A percentile compares a stretch with the other conserved stretches of the same genome.
These are phyloP conservation scores for Pelargonium australe DNA, from an alignment of 441 rosid genomes.

Conservation along the genomic window DNA sequence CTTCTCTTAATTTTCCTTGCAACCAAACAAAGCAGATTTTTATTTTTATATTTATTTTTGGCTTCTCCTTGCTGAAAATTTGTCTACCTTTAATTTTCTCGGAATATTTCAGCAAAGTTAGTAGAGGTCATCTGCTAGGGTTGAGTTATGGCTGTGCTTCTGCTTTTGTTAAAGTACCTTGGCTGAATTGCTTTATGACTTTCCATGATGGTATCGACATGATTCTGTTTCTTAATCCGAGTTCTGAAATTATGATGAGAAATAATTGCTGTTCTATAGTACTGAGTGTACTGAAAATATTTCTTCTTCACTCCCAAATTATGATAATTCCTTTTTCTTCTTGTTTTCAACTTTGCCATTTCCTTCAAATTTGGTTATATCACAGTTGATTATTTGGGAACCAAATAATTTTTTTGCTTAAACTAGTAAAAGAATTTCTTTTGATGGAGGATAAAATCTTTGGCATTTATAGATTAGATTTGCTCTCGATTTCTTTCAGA, in stretches of 20 bases:
- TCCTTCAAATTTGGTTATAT: conserved; percentile 5
- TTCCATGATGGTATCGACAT: conserved; percentile 33
- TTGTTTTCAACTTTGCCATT: conserved; percentile 14
- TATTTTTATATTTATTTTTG: not conserved
- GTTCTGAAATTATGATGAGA: conserved; percentile 27
- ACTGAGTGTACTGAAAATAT: conserved; percentile 11
- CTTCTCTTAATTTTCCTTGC: conserved; percentile 15
- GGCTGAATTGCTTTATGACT: conserved; percentile 29
- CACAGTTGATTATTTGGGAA: not conserved
- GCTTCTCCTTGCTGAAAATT: conserved; percentile 1
- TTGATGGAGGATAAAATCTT: not conserved
- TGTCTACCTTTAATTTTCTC: not conserved
- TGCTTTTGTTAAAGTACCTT: conserved; percentile 32
- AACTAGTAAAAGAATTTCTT: conserved; percentile 1
- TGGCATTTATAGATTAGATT: not conserved
- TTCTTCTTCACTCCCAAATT: not conserved
- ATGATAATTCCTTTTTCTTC: not conserved
- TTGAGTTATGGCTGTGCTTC: conserved; percentile 24
- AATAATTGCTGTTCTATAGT: conserved; percentile 27
- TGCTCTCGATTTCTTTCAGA: not conserved
- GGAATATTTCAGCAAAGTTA: conserved; percentile 18
- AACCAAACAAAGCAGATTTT: conserved; percentile 16
- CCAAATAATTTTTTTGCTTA: not conserved
- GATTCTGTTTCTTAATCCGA: conserved; percentile 39
- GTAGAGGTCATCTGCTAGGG: conserved; percentile 23